phyloP scores from a whole-genome alignment of 345 rosid genomes.

The Microcos paniculata region DNA sequence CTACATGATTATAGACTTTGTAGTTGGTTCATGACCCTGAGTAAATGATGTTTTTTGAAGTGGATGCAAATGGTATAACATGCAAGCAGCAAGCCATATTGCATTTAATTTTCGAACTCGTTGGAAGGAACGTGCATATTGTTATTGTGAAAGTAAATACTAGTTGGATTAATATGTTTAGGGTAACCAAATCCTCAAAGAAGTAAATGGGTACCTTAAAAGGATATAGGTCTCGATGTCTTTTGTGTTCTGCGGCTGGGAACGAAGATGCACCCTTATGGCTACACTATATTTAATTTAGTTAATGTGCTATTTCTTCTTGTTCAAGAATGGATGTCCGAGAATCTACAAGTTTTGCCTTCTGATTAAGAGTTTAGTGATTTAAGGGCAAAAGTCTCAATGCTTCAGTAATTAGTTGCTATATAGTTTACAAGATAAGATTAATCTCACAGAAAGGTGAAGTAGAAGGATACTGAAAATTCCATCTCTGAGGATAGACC shows the following conservation, averaged over 20 bases:
- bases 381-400: neutral
- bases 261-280: neutral
- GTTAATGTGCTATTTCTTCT: neutral
- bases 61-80: neutral
- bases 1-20: neutral
- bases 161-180: neutral
- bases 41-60: neutral
- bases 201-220: neutral
- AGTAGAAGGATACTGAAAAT: neutral
- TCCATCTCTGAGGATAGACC: constrained; percentile 11
- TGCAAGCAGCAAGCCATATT: neutral
- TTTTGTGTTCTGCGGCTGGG: too few species aligned
- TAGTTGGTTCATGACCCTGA: neutral
- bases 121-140: neutral
- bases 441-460: neutral
- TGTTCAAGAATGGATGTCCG: neutral
- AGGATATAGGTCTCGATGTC: neutral
- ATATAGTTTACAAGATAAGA: neutral
- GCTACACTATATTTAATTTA: neutral
- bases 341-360: neutral
- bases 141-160: neutral
- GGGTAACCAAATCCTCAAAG: neutral
- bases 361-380: neutral
- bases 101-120: neutral
- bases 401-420: too few species aligned